phyloP scores from a whole-genome alignment of 257 asterid species.

The Salvia miltiorrhiza region DNA sequence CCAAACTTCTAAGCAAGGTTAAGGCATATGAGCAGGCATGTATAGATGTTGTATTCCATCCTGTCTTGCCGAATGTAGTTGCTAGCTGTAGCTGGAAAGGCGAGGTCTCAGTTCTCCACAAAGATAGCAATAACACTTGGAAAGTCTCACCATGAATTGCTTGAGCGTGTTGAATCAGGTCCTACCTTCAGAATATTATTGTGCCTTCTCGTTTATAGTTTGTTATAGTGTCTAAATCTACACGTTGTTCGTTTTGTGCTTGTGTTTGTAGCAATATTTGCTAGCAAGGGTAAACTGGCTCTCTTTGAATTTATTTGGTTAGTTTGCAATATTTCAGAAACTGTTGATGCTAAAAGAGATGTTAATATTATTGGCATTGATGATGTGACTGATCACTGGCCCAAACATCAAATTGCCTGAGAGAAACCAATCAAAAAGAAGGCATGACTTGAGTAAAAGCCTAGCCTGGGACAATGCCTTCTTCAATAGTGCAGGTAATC shows the following conservation, averaged over 20 bases:
- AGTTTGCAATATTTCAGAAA: too few relatives aligned
- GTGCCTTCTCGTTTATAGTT: background rate
- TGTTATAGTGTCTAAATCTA: too few relatives aligned
- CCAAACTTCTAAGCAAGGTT: slow-evolving; percentile 52
- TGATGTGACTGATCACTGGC: slow-evolving; percentile 31
- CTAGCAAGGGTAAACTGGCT: too few relatives aligned
- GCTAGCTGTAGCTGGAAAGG: slow-evolving; percentile 92
- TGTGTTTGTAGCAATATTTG: too few relatives aligned
- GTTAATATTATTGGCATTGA: slow-evolving; percentile 19
- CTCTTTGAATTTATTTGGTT: too few relatives aligned
- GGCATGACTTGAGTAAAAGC: slow-evolving; percentile 78
- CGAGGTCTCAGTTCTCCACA: slow-evolving; percentile 43
- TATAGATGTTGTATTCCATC: slow-evolving; percentile 74
- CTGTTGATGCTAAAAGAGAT: slow-evolving; percentile 10
- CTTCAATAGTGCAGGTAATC: slow-evolving; percentile 81
- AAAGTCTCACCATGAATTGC: background rate
- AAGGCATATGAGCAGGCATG: slow-evolving; percentile 66
- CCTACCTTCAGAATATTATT: background rate
- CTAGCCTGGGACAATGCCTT: slow-evolving; percentile 94
- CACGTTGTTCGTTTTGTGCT: too few relatives aligned
- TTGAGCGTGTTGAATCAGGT: background rate
- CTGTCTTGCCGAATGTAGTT: slow-evolving; percentile 52
- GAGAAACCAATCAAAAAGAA: slow-evolving; percentile 38
- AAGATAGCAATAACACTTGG: slow-evolving; percentile 16
- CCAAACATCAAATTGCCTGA: slow-evolving; percentile 55